Conservation (phyloP, 1,284 basidiomycete genomes). For the Leccinum subatratum region DNA sequence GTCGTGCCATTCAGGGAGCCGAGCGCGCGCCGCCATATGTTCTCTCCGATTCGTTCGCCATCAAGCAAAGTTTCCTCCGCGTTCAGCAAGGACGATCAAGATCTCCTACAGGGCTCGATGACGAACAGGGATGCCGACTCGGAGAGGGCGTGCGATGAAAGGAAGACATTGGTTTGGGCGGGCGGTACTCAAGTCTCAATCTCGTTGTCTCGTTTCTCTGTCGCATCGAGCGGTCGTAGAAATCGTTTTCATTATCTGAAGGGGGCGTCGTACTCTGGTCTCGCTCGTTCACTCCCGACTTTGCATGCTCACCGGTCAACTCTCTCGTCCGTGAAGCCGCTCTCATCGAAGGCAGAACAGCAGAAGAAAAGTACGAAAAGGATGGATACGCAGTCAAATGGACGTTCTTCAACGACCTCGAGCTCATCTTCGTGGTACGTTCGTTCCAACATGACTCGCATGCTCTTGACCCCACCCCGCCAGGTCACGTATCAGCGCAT, state of each 20-base stretch:
- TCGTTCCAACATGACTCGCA: background rate
- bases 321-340: conserved; percentile 85
- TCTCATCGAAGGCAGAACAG: conserved; percentile 77
- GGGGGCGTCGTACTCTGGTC: conserved; percentile 93
- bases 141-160: too few species aligned
- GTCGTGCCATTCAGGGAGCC: too few species aligned
- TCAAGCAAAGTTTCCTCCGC: too few species aligned
- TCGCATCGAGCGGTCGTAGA: too few species aligned
- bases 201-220: too few species aligned
- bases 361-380: conserved; percentile 81
- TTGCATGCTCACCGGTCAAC: conserved; percentile 79
- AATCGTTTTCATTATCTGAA: background rate
- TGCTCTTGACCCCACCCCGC: background rate
- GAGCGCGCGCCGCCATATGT: too few species aligned
- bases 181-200: too few species aligned
- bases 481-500: conserved; percentile 97
- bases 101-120: too few species aligned
- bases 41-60: too few species aligned
- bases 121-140: too few species aligned
- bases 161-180: too few species aligned
- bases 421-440: conserved; percentile 89
- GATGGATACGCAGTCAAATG: conserved; percentile 90
- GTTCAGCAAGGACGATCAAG: too few species aligned
- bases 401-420: conserved; percentile 89
- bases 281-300: conserved; percentile 81